Base-by-base conservation (phyloP, 352 stramenopile species). In the Phytopythium sindhum region DNA sequence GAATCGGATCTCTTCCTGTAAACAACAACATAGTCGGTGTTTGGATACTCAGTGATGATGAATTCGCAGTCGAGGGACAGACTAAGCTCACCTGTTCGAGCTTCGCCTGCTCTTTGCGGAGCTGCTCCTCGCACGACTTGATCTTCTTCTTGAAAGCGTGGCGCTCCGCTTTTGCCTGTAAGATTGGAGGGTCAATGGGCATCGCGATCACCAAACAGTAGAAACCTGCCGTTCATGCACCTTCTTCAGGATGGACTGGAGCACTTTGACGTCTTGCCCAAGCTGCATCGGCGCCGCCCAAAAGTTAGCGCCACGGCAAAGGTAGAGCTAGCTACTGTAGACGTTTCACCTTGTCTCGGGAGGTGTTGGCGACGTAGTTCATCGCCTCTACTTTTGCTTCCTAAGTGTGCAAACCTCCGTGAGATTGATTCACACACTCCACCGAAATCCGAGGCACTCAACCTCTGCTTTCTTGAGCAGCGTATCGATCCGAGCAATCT, bases 61-160 rank as follows among this genome's bases (percentile, higher is more conserved):
- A 12, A 29, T 21, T 24, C 15, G 39, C 5, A 7, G n/a, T 29
- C 4, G 9, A 26, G 23, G 48, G 17, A 50, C 2, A 41, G 15
- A 28, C 17, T 8, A 24, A 35, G 8, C 31, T 8, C 31, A 88
- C 81, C 78, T 94, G 83, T n/a, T 88, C 77, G 57, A 91, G 89
- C 60, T 90, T 92, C 48, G 77, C 61, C 28, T 66, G 66, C 44
- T 94, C 86, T 2, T 69, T 50, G 11, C 67, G 70, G 33, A 92
- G 70, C 31, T 80, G 73, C 28, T 91, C 81, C 55, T 94, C 83
- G 10, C 68, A 82, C 10, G 60, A 64, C 52, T 87, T 88, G 39
- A 94, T 89, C 60, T 88, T 87, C 68, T 91, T 92, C 63, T 91
- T 91, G 65, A 94, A 92, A 7, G 75, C 68, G 11, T 90, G 78